Evolutionary conservation across 371 early-diverging fungal species (phyloP).

Genomic region (Vairimorpha necatrix): DNA sequence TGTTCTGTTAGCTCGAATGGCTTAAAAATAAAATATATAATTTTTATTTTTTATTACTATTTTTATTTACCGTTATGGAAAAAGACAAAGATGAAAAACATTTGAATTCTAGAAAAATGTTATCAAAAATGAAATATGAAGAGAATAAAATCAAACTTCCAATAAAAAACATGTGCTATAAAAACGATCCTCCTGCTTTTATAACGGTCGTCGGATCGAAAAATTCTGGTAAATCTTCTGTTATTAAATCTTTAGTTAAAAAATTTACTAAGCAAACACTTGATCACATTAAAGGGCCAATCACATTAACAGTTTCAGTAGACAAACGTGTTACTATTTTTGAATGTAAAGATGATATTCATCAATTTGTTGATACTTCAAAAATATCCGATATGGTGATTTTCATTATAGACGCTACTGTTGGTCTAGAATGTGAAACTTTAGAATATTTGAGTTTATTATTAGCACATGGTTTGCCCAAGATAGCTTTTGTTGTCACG

Average conservation of each 20-base stretch:
- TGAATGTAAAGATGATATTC: conserved; percentile 69
- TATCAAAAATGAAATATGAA: conserved; percentile 15
- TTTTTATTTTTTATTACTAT: no score
- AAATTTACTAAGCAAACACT: conserved; percentile 45
- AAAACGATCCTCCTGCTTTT: conserved; percentile 57
- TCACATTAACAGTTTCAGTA: conserved; percentile 49
- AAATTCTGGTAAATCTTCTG: conserved; percentile 55
- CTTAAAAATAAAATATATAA: no score
- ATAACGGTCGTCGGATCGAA: conserved; percentile 55
- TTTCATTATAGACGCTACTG: conserved; percentile 80
- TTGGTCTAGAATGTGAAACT: conserved; percentile 94
- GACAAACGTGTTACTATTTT: conserved; percentile 50
- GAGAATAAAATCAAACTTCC: conserved; percentile 33
- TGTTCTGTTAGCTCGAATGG: no score
- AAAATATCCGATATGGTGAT: conserved; percentile 93
- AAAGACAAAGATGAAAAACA: conserved; percentile 4
- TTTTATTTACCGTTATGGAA: background rate
- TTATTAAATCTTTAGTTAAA: conserved; percentile 51
- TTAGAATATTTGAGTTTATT: conserved; percentile 94
- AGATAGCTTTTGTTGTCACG: conserved; percentile 67
- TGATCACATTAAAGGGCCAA: conserved; percentile 39
- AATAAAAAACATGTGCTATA: conserved; percentile 57
- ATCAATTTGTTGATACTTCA: conserved; percentile 88
- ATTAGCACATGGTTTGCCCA: conserved; percentile 90
- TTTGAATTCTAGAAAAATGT: conserved; percentile 7